Evolutionary conservation across 2,329 filamentous ascomycete genomes (phyloP).

Genomic region (Claviceps quebecensis): DNA sequence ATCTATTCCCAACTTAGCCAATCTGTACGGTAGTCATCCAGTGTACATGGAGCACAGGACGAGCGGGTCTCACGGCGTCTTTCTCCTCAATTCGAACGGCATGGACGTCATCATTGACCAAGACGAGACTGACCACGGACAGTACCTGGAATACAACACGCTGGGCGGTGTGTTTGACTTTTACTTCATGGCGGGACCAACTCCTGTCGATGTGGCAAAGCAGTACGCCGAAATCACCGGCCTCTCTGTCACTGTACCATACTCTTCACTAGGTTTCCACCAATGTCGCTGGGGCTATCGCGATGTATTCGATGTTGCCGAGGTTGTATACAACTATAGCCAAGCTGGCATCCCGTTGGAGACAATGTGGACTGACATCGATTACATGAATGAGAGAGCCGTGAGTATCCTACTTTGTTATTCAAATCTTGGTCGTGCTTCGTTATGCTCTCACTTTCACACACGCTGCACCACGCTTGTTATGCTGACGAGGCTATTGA

Average conservation of each 20-base stretch:
- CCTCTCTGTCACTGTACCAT: slow-evolving; percentile 46
- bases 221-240: slow-evolving; percentile 46
- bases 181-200: slow-evolving; percentile 48
- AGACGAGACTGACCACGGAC: slow-evolving; percentile 35
- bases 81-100: slow-evolving; percentile 58
- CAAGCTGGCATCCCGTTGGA: slow-evolving; percentile 52
- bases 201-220: slow-evolving; percentile 40
- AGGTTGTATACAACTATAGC: slow-evolving; percentile 55
- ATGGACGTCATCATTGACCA: slow-evolving; percentile 68
- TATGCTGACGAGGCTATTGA: not conserved
- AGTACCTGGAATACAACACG: slow-evolving; percentile 65
- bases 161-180: slow-evolving; percentile 65
- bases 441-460: not conserved
- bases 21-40: slow-evolving; percentile 61
- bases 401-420: slow-evolving; percentile 1
- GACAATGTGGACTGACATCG: slow-evolving; percentile 29
- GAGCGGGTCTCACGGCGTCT: slow-evolving; percentile 46
- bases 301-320: slow-evolving; percentile 51
- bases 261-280: slow-evolving; percentile 49
- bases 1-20: slow-evolving; percentile 42
- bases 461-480: no score
- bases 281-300: slow-evolving; percentile 51
- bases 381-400: slow-evolving; percentile 22
- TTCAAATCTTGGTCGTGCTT: not conserved
- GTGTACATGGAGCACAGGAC: slow-evolving; percentile 62